phyloP scores from a whole-genome alignment of 345 rosid species.

The Citrus mangshanensis region DNA sequence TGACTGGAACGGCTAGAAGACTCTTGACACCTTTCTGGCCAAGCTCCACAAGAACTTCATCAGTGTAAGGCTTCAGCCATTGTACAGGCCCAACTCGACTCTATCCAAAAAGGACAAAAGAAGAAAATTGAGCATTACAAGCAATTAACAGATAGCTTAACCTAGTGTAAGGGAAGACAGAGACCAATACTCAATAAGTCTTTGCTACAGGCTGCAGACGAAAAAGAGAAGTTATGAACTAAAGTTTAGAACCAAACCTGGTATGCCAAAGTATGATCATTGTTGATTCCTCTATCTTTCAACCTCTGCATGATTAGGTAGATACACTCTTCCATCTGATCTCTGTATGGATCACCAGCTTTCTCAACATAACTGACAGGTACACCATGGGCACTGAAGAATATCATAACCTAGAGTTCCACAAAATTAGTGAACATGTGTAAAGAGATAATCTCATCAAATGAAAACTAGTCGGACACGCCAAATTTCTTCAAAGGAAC shows the following conservation, averaged over 20 bases:
- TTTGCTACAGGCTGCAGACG: neutral
- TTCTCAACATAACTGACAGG: conserved; percentile 84
- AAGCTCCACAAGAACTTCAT: conserved; percentile 88
- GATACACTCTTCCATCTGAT: conserved; percentile 95
- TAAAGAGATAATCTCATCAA: neutral
- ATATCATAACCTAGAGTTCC: conserved; percentile 65
- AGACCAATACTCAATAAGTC: neutral
- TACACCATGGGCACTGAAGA: conserved; percentile 98
- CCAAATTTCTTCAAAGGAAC: neutral
- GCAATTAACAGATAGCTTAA: neutral
- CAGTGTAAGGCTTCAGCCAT: conserved; percentile 95
- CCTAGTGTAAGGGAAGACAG: neutral
- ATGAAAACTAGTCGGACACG: neutral
- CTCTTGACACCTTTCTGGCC: conserved; percentile 93
- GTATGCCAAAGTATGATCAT: conserved; percentile 76
- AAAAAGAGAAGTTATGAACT: neutral
- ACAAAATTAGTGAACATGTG: conserved; percentile 7
- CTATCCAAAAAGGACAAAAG: conserved; percentile 29
- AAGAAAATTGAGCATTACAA: neutral
- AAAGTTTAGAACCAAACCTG: conserved; percentile 52
- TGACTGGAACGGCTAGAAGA: conserved; percentile 88
- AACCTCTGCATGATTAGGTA: conserved; percentile 76
- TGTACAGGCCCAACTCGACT: conserved; percentile 98
- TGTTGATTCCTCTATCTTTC: conserved; percentile 68
- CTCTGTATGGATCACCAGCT: conserved; percentile 91